Evolutionary conservation across 2,329 filamentous ascomycete genomes (phyloP).

Genomic region (Penicillium olsonii): DNA sequence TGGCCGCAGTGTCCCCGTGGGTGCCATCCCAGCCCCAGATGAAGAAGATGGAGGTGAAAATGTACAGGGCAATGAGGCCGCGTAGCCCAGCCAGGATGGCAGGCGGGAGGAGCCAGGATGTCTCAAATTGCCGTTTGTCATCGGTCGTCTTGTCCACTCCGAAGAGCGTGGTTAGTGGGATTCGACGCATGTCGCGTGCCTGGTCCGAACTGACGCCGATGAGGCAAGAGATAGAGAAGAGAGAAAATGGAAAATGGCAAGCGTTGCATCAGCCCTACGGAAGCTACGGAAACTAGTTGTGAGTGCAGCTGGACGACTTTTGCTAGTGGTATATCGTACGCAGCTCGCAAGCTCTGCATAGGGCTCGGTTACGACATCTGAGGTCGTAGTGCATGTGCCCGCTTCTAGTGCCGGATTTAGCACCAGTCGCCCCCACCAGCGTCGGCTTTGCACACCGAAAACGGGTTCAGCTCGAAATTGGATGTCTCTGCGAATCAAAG

Average conservation of each 20-base stretch:
- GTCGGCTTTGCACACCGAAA: not conserved
- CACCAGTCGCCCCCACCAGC: not conserved
- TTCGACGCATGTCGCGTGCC: conserved; percentile 17
- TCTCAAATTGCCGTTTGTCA: conserved; percentile 67
- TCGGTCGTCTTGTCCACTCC: conserved; percentile 43
- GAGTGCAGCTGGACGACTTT: not conserved
- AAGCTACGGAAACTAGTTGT: not conserved
- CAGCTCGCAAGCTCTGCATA: not conserved
- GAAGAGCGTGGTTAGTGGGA: conserved; percentile 27
- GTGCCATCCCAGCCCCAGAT: conserved; percentile 66
- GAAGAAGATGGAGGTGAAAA: conserved; percentile 69
- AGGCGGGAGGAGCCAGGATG: conserved; percentile 77
- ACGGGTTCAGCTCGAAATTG: not conserved
- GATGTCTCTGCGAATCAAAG: not conserved
- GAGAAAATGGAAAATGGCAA: not conserved
- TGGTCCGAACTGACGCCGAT: not conserved
- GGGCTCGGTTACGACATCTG: not conserved
- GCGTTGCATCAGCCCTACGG: not conserved
- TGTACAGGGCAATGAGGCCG: conserved; percentile 56
- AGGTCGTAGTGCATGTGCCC: not conserved
- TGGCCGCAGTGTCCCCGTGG: conserved; percentile 50
- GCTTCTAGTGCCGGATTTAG: not conserved
- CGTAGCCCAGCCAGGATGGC: conserved; percentile 61
- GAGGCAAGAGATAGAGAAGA: not conserved
- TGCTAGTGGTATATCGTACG: not conserved